These are phyloP conservation scores for Paramecium octaurelia DNA, from an alignment of 73 alveolate genomes.

Conservation along the genomic window DNA sequence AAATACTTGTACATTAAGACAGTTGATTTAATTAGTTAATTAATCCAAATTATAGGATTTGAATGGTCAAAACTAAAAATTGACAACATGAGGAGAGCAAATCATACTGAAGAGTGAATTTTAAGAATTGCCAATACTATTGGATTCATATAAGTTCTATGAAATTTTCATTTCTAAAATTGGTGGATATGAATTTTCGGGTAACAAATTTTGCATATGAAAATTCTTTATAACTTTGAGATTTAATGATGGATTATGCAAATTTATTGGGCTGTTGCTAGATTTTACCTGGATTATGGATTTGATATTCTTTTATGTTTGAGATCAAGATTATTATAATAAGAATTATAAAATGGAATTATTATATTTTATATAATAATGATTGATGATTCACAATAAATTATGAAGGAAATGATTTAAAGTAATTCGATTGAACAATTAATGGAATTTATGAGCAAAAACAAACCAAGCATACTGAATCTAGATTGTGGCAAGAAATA, in stretches of 20 bases:
- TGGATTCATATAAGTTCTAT: conserved; percentile 64
- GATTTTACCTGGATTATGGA: neutral
- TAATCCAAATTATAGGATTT: conserved; percentile 35
- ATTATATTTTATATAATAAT: neutral
- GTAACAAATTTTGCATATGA: neutral
- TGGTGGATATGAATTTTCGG: conserved; percentile 65
- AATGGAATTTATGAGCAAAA: neutral
- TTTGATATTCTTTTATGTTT: neutral
- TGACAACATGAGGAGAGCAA: conserved; percentile 12
- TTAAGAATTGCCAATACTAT: neutral
- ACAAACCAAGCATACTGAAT: neutral
- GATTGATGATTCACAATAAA: conserved; percentile 35
- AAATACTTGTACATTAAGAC: conserved; percentile 44
- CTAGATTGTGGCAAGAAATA: conserved; percentile 29
- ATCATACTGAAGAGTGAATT: neutral
- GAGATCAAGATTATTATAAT: neutral
- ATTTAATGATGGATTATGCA: neutral
- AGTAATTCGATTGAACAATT: neutral
- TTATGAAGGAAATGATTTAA: neutral
- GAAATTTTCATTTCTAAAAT: conserved; percentile 68
- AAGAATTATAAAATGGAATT: neutral
- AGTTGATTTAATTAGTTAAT: conserved; percentile 44
- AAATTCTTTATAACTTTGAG: neutral
- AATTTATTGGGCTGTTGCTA: neutral
- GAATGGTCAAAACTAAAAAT: neutral